Evolutionary conservation across 805 yeast species (phyloP), one percentile per base, ranked within the genome.

Genomic region (Diddensiella transvaalensis): DNA sequence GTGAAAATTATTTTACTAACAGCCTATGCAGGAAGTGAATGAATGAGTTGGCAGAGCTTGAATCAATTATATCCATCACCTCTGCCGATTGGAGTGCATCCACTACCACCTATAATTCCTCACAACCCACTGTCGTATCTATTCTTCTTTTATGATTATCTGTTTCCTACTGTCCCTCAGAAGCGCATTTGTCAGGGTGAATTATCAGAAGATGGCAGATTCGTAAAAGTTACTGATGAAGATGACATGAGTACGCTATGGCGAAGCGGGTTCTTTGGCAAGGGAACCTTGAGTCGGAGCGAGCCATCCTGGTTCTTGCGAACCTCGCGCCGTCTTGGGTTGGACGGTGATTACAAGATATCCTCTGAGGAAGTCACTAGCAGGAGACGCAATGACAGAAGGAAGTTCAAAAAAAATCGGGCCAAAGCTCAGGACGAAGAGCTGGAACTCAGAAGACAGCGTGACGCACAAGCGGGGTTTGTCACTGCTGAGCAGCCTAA

Each of bases 301-400:
- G 97, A 93, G 61, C 96, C 99, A 0, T 79, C 96, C 0, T 93
- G 98, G 97, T 66, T 62, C 40, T 72, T 70, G n/a, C 73, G 97
- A 46, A 80, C 87, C 1, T 66, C 69, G 26, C 71, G 81, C 41
- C 65, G 87, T 37, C 66, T 85, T 22, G 75, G 76, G 11, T 60
- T 78, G 33, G 74, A 64, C 22, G 74, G 63, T 19, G 64, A 64
- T 43, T 60, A 67, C 42, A 59, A 57, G 30, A 43, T 63, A 48
- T 40, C 59, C 68, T 72, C 83, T 18, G 99, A 93, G 67, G 95
- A 87, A 51, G 65, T 91, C 24, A 90, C 96, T 0, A 75, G 77
- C 40, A 66, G 72, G 19, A 72, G 99, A 59, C 72, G 99, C 50
- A 73, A 73, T 19, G 85, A 86, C 59, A 73, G 98, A 33, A 73